Conservation (phyloP, 345 rosid species). For the Pistacia atlantica region DNA sequence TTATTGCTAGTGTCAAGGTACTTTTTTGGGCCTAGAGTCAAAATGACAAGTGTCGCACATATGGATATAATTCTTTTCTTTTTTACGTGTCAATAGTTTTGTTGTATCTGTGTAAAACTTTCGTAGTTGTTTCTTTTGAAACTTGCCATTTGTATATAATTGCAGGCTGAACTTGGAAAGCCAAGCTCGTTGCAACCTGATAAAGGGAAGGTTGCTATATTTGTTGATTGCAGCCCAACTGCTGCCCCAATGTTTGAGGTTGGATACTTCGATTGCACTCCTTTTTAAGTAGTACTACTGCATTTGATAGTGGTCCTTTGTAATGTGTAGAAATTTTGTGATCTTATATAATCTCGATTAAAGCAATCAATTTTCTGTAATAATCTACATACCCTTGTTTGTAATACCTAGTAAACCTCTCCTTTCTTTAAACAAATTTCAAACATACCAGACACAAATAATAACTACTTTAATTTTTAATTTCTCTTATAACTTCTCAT, state of each 20-base stretch:
- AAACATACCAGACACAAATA: no score
- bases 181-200: conserved; percentile 75
- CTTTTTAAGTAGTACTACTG: not conserved
- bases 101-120: not conserved
- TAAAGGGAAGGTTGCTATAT: conserved; percentile 76
- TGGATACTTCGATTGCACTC: conserved; percentile 16
- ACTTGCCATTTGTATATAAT: conserved; percentile 16
- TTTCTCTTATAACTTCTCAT: no score
- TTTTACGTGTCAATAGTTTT: not conserved
- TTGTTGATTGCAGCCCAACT: conserved; percentile 85
- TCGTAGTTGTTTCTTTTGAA: not conserved
- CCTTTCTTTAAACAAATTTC: no score
- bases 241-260: conserved; percentile 90
- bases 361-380: not conserved
- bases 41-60: not conserved
- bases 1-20: conserved; percentile 97
- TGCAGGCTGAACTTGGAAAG: conserved; percentile 90
- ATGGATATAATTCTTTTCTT: not conserved
- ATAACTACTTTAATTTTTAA: no score
- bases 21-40: conserved; percentile 3
- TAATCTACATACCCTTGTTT: no score
- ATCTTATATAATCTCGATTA: not conserved
- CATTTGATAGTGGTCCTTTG: not conserved
- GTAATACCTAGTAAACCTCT: no score
- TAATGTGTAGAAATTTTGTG: not conserved